A percentile compares a stretch with the other conserved stretches of the same genome.
phyloP scores from a whole-genome alignment of 2,329 filamentous ascomycete genomes.

The Talaromyces sp. region DNA sequence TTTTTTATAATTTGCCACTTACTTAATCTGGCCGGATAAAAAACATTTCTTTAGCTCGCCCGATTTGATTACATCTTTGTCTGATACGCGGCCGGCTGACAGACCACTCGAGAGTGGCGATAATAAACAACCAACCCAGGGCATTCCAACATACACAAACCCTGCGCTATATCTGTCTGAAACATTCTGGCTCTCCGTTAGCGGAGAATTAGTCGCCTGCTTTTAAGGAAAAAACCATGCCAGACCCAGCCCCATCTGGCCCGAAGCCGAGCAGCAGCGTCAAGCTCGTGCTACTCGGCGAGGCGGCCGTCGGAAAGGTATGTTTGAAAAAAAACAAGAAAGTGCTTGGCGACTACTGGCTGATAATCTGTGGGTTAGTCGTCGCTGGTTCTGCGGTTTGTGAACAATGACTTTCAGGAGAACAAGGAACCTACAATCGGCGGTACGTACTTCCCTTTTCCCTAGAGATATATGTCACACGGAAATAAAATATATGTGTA shows the following conservation, averaged over 20 bases:
- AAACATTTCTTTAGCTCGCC: background rate
- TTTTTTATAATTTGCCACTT: background rate
- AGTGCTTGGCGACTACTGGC: slow-evolving; percentile 12
- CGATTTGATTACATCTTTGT: background rate
- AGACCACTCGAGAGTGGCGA: background rate
- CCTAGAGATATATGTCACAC: too few relatives aligned
- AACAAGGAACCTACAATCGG: slow-evolving; percentile 99
- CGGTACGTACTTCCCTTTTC: slow-evolving; percentile 49
- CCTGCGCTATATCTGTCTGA: background rate
- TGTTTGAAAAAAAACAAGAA: background rate
- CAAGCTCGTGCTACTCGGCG: slow-evolving; percentile 95
- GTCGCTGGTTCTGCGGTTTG: slow-evolving; percentile 93
- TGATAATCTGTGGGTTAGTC: slow-evolving; percentile 53
- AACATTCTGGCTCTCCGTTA: background rate
- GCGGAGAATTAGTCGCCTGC: background rate
- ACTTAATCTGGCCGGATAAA: background rate
- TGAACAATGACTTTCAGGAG: slow-evolving; percentile 99
- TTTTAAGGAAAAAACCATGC: slow-evolving; percentile 49
- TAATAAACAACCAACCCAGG: background rate
- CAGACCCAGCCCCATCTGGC: slow-evolving; percentile 58
- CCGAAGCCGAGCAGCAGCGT: slow-evolving; percentile 97
- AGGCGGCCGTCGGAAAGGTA: slow-evolving; percentile 98
- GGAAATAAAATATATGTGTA: too few relatives aligned
- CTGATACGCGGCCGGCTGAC: background rate
- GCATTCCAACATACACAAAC: background rate